Evolutionary conservation across 768 basidiomycete species (phyloP), one percentile per base, ranked within the genome.

Genomic region (Lentinula guzmanii): DNA sequence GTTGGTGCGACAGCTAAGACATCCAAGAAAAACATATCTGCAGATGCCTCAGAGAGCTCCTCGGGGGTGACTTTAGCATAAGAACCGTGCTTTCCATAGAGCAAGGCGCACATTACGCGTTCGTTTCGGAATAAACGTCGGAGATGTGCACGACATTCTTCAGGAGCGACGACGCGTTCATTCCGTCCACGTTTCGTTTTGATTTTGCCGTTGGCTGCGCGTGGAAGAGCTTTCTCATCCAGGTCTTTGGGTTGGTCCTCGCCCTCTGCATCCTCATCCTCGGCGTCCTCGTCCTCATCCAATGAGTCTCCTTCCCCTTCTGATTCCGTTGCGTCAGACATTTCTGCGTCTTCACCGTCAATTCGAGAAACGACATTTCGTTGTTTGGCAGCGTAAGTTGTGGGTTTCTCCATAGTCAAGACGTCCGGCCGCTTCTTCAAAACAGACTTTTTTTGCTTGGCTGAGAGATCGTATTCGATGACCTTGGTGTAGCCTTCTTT

Each of bases 11-110:
- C 91, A 34, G 93, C 86, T 21, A 99, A 72, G 57, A 91, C 93
- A 37, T 95, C 91, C 78, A 98, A 79, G 80, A 99, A 99, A 75
- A 98, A 98, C 84, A 98, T 94, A 71, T 98, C 97, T 48, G 95
- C 90, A 34, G 86, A 88, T 8, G 89, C 89, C 34, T 83, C 73
- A 6, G 86, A 85, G 8, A 93, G 79, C 54, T 82, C 84, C 24
- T 82, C 79, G n/a, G 71, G 69, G 18, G 81, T 80, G 50, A 90
- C 71, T 35, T 79, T 79, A 3, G 91, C 82, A 65, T 90, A 89
- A 5, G 90, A 86, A 6, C 97, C 95, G 71, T 98, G 96, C 39
- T 93, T 87, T 37, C 95, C 95, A 71, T 92, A 99, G 37, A 99
- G 79, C 56, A 98, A 79, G 1, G 89, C 85, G 70, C 92, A 94